Conservation (phyloP, 1,139 yeast species). For the Waltiozyma sp. region DNA sequence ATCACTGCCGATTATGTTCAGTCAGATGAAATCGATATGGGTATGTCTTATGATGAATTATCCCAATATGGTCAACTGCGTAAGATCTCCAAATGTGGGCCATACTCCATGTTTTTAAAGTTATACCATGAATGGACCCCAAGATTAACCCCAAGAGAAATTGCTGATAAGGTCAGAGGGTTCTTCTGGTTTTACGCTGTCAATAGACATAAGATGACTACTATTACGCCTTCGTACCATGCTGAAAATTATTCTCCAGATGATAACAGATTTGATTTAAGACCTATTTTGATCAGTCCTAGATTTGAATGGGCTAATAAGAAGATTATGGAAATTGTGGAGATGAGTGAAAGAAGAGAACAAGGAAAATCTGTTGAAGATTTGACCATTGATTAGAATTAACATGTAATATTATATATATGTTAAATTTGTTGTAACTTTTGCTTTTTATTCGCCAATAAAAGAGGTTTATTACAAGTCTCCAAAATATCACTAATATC, state of each 20-base stretch:
- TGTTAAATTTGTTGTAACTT: neutral
- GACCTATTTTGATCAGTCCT: constrained; percentile 92
- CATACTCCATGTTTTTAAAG: constrained; percentile 86
- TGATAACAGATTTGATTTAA: constrained; percentile 87
- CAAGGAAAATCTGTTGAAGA: constrained; percentile 26
- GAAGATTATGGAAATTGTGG: constrained; percentile 71
- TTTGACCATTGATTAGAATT: constrained; percentile 30
- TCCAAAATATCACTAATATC: neutral
- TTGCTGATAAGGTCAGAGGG: constrained; percentile 84
- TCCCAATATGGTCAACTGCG: constrained; percentile 86
- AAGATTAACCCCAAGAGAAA: constrained; percentile 64
- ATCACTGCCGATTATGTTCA: constrained; percentile 86
- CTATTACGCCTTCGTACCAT: constrained; percentile 91
- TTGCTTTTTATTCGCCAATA: neutral
- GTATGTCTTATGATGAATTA: constrained; percentile 90
- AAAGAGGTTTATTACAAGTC: neutral
- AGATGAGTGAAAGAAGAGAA: constrained; percentile 28
- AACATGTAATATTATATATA: no score
- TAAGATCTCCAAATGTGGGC: constrained; percentile 91
- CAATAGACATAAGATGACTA: constrained; percentile 94
- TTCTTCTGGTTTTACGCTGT: constrained; percentile 91
- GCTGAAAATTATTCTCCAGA: constrained; percentile 98
- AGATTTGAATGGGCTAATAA: constrained; percentile 81
- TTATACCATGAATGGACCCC: constrained; percentile 90
- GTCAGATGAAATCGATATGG: constrained; percentile 96